Evolutionary conservation across 164 flowering plant species (phyloP), one percentile per base, ranked within the genome.

Genomic region (Nymphaea thermarum): DNA sequence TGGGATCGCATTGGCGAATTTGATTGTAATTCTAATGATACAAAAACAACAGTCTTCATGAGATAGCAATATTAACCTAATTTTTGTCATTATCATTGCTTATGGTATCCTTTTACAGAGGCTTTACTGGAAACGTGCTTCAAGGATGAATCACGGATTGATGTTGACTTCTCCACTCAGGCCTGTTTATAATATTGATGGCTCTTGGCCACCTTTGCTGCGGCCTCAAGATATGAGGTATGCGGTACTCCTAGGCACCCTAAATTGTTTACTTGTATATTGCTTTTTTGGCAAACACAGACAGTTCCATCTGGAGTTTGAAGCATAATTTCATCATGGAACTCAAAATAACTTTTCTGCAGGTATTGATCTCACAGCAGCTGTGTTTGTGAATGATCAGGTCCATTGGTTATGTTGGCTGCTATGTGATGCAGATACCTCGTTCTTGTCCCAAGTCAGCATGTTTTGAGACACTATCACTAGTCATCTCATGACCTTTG

Each of bases 91-190:
- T 61, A 36, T 61, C 64, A 3, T 47, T 36, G 64, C 64, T 61
- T 61, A n/a, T 61, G 8, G 8, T 61, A 17, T 8, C 42, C 64
- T 61, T 68, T 69, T 78, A 74, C 81, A 87, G 91, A 77, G 87
- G 80, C 85, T 87, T 75, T 82, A 87, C 62, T 87, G 93, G 93
- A 87, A 83, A 70, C 88, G 87, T 64, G 87, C 93, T 74, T 87
- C 93, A 47, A 84, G 85, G 76, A 68, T 71, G 74, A 83, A 74
- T 71, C 85, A 74, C 71, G 90, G 93, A 42, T 74, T 84, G 81
- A 82, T 86, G 90, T 76, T 86, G 74, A 81, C 86, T 53, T 84
- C 90, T 75, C 90, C 93, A 25, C 82, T 87, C 42, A 80, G 90
- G 60, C 81, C 82, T 66, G 79, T 77, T 72, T 63, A 77, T 70